Evolutionary conservation across 805 yeast genomes (phyloP).

Genomic region (Starmerella stellata): DNA sequence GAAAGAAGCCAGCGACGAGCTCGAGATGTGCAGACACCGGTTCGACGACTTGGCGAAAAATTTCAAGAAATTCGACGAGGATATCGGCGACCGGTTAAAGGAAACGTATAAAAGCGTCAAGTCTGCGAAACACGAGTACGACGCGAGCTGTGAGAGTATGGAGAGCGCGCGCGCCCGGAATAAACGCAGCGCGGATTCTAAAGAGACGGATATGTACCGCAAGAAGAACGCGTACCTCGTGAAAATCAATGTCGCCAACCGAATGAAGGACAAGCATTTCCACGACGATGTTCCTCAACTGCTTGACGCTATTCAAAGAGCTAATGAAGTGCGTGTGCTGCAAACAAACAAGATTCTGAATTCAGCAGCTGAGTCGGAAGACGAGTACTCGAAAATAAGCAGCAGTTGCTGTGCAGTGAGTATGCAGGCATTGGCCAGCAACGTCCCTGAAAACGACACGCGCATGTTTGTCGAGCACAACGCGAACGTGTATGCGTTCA

Average conservation of each 20-base stretch:
- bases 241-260: slow-evolving; percentile 64
- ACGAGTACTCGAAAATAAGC: slow-evolving; percentile 26
- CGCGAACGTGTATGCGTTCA: slow-evolving; percentile 36
- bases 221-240: slow-evolving; percentile 74
- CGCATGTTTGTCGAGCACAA: slow-evolving; percentile 91
- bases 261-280: slow-evolving; percentile 79
- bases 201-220: slow-evolving; percentile 64
- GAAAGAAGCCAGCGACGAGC: slow-evolving; percentile 41
- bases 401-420: slow-evolving; percentile 40
- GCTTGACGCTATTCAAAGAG: slow-evolving; percentile 63
- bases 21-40: slow-evolving; percentile 35
- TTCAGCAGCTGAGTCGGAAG: neutral
- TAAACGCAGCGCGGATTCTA: slow-evolving; percentile 45
- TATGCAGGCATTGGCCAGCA: slow-evolving; percentile 44
- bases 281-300: slow-evolving; percentile 87
- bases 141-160: slow-evolving; percentile 58
- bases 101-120: slow-evolving; percentile 37
- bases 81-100: slow-evolving; percentile 31
- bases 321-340: slow-evolving; percentile 61
- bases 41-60: slow-evolving; percentile 37
- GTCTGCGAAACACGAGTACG: slow-evolving; percentile 60
- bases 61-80: slow-evolving; percentile 44
- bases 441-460: slow-evolving; percentile 56
- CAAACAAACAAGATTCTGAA: slow-evolving; percentile 52
- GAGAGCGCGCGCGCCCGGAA: slow-evolving; percentile 63